Base-by-base conservation (phyloP, 352 stramenopile species). In the Globisporangium acanthophoron region DNA sequence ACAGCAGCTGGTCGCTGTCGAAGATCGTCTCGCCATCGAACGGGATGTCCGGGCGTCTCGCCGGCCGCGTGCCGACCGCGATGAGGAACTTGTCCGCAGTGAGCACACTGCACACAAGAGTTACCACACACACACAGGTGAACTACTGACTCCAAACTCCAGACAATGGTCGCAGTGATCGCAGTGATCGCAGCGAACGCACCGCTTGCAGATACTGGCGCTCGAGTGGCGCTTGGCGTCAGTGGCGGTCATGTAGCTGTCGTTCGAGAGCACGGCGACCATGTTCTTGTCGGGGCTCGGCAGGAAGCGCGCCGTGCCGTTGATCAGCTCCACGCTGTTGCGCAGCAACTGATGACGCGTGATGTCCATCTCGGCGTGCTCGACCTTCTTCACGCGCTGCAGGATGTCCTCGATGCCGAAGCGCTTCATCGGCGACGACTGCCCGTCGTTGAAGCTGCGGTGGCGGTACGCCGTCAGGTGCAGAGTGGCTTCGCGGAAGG, bases 391-490 rank as follows among this genome's bases (percentile, higher is more conserved):
- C 27, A 93, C 81, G 37, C 85, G 83, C 67, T 92, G 77, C 54
- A 95, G 41, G n/a, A 94, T 91, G 51, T 94, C 85, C 46, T 90
- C 74, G 18, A 94, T 75, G 33, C 78, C 80, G 43, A 94, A 80
- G 39, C 77, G 81, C 70, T 89, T 91, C 43, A 65, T 74, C 2
- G 75, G 73, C 33, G 80, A 77, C 41, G 78, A 85, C 29, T 76
- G 69, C 1, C 83, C 77, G 9, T 93, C 85, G 69, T 97, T 96
- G 58, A 96, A 96, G 35, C 83, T 88, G 54, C 86, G 82, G 69
- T 97, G 88, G 24, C 88, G 80, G 56, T 94, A 88, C 8, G 81
- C 86, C 24, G 88, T 97, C 56, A 97, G 64, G 66, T 97, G 87
- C 59, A 97, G 63, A 41, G 92, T 80, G 4, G 88, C 88, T 64